Evolutionary conservation across 768 basidiomycete genomes (phyloP), one percentile per base, ranked within the genome.

Genomic region (Cyathus striatus): DNA sequence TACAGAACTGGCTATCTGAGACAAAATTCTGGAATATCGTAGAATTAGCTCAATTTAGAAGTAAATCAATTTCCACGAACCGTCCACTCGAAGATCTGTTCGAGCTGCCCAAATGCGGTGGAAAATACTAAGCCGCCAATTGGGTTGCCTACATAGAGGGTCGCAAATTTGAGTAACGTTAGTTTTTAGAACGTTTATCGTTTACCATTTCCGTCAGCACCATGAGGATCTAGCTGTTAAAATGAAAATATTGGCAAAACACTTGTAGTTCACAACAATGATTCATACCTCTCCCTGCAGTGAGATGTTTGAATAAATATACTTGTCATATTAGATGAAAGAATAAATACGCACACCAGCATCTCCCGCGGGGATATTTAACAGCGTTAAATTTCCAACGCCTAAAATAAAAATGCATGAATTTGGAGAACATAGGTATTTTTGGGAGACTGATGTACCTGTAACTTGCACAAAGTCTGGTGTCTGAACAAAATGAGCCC

Each of bases 401-500:
- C 84, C 81, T 76, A 30, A 16, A 16, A 10, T 13, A 36, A 18
- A 36, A 9, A 36, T 36, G 13, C 13, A 36, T 50, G 30, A 18
- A 35, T 41, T 20, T 21, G 12, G n/a, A n/a, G n/a, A 30, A 38
- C 20, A 12, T 13, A 18, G 35, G 12, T 36, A 18, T 18, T 16
- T 30, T 17, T 23, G 16, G 25, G 3, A 50, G 50, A n/a, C 23
- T 45, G 43, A 53, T 57, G 35, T 32, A 68, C 83, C 89, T 27
- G 79, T 81, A 42, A 88, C 63, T 53, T 85, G 86, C 24, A 87
- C 69, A 57, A 79, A 89, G 57, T 83, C 81, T n/a, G 84, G 80
- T 0, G 87, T 86, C 48, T 77, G 69, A 4, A 87, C 70, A 56
- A 86, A 77, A 55, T 83, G 84, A 14, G 76, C 83, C 40, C 80